Conservation (phyloP, 192 early-diverging fungal genomes). For the Backusella macrospora region DNA sequence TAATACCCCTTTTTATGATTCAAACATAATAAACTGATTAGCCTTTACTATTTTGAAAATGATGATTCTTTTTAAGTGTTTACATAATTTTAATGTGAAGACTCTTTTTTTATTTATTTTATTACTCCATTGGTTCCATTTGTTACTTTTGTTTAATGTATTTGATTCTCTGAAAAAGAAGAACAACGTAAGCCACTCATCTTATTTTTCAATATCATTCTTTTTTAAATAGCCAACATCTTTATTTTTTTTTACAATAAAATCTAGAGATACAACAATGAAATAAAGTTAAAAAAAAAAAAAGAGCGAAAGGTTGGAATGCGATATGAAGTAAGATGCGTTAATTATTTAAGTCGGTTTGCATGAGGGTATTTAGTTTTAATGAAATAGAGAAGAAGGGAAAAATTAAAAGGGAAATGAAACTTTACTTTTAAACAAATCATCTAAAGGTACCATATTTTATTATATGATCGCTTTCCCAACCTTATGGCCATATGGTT, state of each 20-base stretch:
- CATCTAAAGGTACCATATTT: not conserved
- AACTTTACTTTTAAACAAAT: conserved; percentile 4
- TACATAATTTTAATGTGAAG: no score
- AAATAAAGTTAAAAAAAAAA: not conserved
- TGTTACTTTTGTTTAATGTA: no score
- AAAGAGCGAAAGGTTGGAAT: not conserved
- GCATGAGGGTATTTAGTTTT: not conserved
- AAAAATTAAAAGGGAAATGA: not conserved
- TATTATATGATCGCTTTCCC: not conserved
- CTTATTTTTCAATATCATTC: no score
- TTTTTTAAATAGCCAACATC: no score
- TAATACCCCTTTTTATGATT: conserved; percentile 7
- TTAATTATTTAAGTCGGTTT: conserved; percentile 3
- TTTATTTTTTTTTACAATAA: no score
- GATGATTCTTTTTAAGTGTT: not conserved
- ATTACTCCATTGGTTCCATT: no score
- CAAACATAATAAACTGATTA: not conserved
- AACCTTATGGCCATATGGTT: not conserved
- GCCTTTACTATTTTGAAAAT: not conserved
- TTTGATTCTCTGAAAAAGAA: no score
- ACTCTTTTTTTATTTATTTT: no score
- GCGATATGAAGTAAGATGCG: not conserved
- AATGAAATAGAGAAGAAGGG: not conserved
- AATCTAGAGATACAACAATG: not conserved
- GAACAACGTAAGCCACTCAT: no score